Evolutionary conservation across 2,329 filamentous ascomycete genomes (phyloP).

Genomic region (Periconia sp.): DNA sequence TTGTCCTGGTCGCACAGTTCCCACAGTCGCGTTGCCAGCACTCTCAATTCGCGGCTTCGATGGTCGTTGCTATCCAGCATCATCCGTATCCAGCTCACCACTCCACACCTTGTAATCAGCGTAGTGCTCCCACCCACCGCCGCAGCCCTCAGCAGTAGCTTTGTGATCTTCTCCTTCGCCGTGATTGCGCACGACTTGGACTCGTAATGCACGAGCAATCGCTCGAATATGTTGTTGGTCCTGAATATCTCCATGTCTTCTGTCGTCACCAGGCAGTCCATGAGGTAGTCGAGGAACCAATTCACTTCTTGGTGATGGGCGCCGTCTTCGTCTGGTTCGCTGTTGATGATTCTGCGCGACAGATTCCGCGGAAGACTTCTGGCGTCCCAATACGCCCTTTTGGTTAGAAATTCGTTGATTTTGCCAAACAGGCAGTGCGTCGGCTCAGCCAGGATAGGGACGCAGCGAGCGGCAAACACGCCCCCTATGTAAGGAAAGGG

Average conservation of each 20-base stretch:
- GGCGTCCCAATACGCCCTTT: slow-evolving; percentile 74
- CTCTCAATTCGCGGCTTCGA: slow-evolving; percentile 59
- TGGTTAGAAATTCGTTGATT: slow-evolving; percentile 82
- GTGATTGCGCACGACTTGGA: slow-evolving; percentile 68
- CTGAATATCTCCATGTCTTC: slow-evolving; percentile 67
- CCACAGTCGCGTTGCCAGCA: slow-evolving; percentile 64
- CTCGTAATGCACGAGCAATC: slow-evolving; percentile 71
- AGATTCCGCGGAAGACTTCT: slow-evolving; percentile 63
- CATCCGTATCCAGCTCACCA: slow-evolving; percentile 75
- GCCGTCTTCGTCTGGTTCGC: slow-evolving; percentile 76
- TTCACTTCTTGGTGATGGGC: slow-evolving; percentile 70
- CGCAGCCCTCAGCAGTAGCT: slow-evolving; percentile 69
- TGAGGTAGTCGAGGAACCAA: slow-evolving; percentile 76
- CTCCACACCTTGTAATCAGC: slow-evolving; percentile 77
- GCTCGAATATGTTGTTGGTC: slow-evolving; percentile 73
- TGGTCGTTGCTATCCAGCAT: slow-evolving; percentile 57
- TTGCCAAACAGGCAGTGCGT: slow-evolving; percentile 85
- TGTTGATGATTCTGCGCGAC: slow-evolving; percentile 74
- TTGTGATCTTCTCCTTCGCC: slow-evolving; percentile 67
- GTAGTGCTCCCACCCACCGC: slow-evolving; percentile 78
- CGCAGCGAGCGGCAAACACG: slow-evolving; percentile 74
- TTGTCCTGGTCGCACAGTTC: slow-evolving; percentile 71
- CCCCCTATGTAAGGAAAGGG: slow-evolving; percentile 74
- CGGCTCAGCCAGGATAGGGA: slow-evolving; percentile 75
- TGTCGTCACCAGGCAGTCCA: slow-evolving; percentile 68